phyloP scores from a whole-genome alignment of 75 land plant species.

The Isoetes taiwanensis region DNA sequence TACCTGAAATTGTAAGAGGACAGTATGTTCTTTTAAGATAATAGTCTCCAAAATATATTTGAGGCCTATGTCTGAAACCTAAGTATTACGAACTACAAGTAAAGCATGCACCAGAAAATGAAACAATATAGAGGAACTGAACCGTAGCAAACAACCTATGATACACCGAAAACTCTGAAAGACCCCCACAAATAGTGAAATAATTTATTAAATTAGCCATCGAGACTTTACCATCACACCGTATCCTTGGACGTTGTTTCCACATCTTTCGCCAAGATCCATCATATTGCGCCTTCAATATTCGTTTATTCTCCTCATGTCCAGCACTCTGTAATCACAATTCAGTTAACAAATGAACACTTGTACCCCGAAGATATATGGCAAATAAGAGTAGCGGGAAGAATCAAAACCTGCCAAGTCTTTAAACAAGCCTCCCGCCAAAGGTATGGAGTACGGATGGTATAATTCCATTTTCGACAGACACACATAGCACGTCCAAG shows the following conservation, averaged over 20 bases:
- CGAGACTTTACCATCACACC: conserved; percentile 94
- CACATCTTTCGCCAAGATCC: conserved; percentile 98
- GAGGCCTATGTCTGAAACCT: too few relatives aligned
- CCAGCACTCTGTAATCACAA: conserved; percentile 42
- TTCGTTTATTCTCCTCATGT: conserved; percentile 44
- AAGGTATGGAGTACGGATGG: conserved; percentile 60
- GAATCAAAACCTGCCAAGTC: conserved; percentile 69
- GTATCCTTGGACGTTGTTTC: conserved; percentile 70
- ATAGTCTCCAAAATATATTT: too few relatives aligned
- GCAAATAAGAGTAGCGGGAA: not conserved
- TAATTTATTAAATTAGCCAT: too few relatives aligned
- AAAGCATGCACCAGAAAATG: too few relatives aligned
- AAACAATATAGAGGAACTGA: not conserved
- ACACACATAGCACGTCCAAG: conserved; percentile 88
- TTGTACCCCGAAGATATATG: not conserved
- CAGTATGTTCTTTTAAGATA: too few relatives aligned
- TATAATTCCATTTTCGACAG: conserved; percentile 91
- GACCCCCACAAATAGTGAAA: too few relatives aligned
- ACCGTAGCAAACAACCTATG: too few relatives aligned
- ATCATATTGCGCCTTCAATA: conserved; percentile 47
- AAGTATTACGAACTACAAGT: too few relatives aligned
- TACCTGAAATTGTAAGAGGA: conserved; percentile 49
- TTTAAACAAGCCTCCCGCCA: conserved; percentile 90
- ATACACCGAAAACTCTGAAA: too few relatives aligned
- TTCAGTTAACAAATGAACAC: not conserved